Evolutionary conservation across 2,329 filamentous ascomycete species (phyloP), one percentile per base, ranked within the genome.

Genomic region (Lojkania enalia): DNA sequence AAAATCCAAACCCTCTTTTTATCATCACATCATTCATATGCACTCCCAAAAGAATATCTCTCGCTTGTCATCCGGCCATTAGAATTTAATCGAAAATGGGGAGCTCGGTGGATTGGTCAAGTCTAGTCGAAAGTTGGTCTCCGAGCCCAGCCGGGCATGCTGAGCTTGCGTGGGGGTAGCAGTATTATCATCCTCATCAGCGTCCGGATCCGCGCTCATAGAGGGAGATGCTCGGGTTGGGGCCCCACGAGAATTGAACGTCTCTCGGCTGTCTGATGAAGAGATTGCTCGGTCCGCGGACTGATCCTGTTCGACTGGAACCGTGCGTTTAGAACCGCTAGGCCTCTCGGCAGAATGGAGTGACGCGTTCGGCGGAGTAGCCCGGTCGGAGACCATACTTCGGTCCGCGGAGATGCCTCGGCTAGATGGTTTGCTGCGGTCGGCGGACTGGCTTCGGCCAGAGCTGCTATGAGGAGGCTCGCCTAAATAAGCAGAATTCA

Each of bases 61-160:
- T 19, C 9, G 47, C 25, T 21, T 33, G 44, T 48, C 27, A 23
- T 35, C 30, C 27, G 32, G 52, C 49, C 36, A 51, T 58, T 62
- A 67, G 42, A 69, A 69, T 36, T 68, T 67, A 46, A 69, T 63
- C 44, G 66, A 63, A 51, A 70, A 70, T 29, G 66, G 66, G 14
- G 66, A 70, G 48, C 60, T 63, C 32, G 66, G 66, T 29, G 62
- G 63, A 41, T 69, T 65, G 45, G 48, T 63, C 43, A 69, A 46
- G 30, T 67, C 64, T 29, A 68, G 51, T 42, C 65, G 59, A 44
- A 67, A 69, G 35, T 67, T 60, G 38, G 51, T 59, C 32, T 67
- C 61, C 7, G 33, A 36, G 18, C 52, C 52, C 13, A 54, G 61
- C 29, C 64, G 63, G 39, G 39, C 59, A 39, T 69, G 65, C 39